Evolutionary conservation across 352 stramenopile species (phyloP).

Genomic region (Thraustotheca clavata): DNA sequence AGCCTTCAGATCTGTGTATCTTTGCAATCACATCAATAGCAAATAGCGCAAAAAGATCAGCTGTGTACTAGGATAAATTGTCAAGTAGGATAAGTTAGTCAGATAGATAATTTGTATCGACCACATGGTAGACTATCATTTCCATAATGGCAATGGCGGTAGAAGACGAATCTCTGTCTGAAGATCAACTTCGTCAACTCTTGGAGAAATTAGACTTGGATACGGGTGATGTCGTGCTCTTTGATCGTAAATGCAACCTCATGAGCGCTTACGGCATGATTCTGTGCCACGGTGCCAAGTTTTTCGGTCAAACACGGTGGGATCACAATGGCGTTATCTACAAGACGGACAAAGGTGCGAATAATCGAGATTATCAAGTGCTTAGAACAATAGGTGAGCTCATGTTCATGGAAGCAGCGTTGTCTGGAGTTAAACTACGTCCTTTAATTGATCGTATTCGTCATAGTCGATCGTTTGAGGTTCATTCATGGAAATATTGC

Average conservation of each 20-base stretch:
- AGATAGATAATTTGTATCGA: too few species aligned
- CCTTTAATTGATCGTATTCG: constrained; percentile 67
- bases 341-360: constrained; percentile 17
- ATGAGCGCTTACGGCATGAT: constrained; percentile 72
- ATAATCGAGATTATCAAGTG: background rate
- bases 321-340: constrained; percentile 78
- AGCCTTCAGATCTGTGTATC: too few species aligned
- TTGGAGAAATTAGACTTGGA: constrained; percentile 33
- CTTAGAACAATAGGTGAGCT: constrained; percentile 30
- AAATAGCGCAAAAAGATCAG: too few species aligned
- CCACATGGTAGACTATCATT: too few species aligned
- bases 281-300: constrained; percentile 73
- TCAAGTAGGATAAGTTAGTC: too few species aligned
- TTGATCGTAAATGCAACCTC: constrained; percentile 61
- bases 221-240: constrained; percentile 71
- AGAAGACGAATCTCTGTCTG: background rate
- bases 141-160: background rate
- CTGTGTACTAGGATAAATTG: too few species aligned
- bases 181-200: constrained; percentile 6
- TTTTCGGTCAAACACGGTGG: constrained; percentile 74
- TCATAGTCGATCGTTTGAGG: constrained; percentile 40
- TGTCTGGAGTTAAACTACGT: constrained; percentile 77
- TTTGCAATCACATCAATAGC: too few species aligned
- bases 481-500: background rate
- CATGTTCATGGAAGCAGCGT: constrained; percentile 59